phyloP scores from a whole-genome alignment of 345 rosid genomes.

The Anacardium occidentale region DNA sequence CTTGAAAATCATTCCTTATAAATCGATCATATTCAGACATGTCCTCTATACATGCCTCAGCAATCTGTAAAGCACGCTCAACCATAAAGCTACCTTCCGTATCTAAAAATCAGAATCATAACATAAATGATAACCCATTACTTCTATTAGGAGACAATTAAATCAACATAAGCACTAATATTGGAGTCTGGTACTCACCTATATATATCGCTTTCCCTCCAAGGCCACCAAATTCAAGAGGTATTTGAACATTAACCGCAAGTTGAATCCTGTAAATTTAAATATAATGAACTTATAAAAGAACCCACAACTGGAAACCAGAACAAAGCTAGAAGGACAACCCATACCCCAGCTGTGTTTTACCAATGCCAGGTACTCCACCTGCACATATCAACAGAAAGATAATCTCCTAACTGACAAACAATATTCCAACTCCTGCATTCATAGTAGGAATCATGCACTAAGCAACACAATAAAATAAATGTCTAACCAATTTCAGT shows the following conservation, averaged over 20 bases:
- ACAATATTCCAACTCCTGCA: background rate
- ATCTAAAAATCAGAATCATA: constrained; percentile 43
- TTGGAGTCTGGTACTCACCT: constrained; percentile 36
- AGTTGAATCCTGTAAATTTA: constrained; percentile 73
- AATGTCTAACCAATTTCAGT: constrained; percentile 75
- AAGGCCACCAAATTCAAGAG: constrained; percentile 74
- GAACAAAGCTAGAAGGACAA: constrained; percentile 20
- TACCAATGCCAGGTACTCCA: constrained; percentile 91
- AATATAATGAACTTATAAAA: constrained; percentile 14
- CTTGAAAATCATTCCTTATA: constrained; percentile 45
- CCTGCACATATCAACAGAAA: constrained; percentile 35
- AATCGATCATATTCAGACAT: constrained; percentile 55
- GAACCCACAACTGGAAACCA: background rate
- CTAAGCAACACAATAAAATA: background rate
- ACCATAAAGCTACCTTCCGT: constrained; percentile 97
- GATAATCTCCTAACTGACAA: background rate
- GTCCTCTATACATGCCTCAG: constrained; percentile 76
- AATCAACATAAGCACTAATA: background rate
- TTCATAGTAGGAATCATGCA: background rate
- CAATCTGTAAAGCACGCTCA: constrained; percentile 85
- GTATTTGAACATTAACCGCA: constrained; percentile 92
- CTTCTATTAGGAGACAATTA: background rate
- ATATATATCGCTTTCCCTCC: constrained; percentile 91
- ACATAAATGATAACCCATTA: background rate
- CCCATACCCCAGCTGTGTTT: constrained; percentile 88